Conservation (phyloP, 2,329 filamentous ascomycete genomes). For the Phoma sp. region DNA sequence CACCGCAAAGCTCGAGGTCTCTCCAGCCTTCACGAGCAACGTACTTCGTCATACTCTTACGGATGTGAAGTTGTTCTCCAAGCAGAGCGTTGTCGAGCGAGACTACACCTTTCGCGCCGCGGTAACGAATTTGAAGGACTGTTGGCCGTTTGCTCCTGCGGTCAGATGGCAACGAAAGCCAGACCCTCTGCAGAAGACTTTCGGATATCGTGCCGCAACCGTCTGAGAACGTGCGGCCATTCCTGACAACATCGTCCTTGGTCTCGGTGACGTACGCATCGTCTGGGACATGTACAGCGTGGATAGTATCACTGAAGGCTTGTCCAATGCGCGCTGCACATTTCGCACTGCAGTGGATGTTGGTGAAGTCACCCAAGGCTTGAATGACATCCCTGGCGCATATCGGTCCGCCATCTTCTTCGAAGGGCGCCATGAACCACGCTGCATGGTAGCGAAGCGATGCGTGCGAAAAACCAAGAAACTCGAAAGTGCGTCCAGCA, state of each 20-base stretch:
- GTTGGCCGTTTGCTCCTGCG: slow-evolving; percentile 53
- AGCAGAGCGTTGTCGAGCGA: slow-evolving; percentile 67
- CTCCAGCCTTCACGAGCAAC: slow-evolving; percentile 51
- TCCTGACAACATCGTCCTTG: slow-evolving; percentile 63
- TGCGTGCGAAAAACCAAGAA: slow-evolving; percentile 44
- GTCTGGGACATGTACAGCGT: slow-evolving; percentile 62
- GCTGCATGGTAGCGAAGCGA: slow-evolving; percentile 39
- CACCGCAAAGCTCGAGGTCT: slow-evolving; percentile 75
- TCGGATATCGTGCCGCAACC: slow-evolving; percentile 77
- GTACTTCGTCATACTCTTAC: slow-evolving; percentile 84
- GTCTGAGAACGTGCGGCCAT: slow-evolving; percentile 73
- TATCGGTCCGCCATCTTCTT: slow-evolving; percentile 55
- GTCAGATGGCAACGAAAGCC: slow-evolving; percentile 58
- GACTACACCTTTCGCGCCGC: slow-evolving; percentile 68
- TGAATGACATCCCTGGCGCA: slow-evolving; percentile 58
- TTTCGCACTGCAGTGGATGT: slow-evolving; percentile 62
- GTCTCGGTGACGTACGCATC: slow-evolving; percentile 52
- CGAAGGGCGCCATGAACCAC: slow-evolving; percentile 46
- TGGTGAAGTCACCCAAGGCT: slow-evolving; percentile 47
- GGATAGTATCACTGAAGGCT: slow-evolving; percentile 80
- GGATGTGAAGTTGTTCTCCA: slow-evolving; percentile 65
- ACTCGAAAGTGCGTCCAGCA: slow-evolving; percentile 37
- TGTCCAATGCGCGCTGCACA: slow-evolving; percentile 67
- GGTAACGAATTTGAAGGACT: slow-evolving; percentile 70
- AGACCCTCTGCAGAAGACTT: slow-evolving; percentile 66